These are phyloP conservation scores for Symbiotaphrina buchneri DNA, from an alignment of 495 filamentous ascomycete species.

Conservation along the genomic window DNA sequence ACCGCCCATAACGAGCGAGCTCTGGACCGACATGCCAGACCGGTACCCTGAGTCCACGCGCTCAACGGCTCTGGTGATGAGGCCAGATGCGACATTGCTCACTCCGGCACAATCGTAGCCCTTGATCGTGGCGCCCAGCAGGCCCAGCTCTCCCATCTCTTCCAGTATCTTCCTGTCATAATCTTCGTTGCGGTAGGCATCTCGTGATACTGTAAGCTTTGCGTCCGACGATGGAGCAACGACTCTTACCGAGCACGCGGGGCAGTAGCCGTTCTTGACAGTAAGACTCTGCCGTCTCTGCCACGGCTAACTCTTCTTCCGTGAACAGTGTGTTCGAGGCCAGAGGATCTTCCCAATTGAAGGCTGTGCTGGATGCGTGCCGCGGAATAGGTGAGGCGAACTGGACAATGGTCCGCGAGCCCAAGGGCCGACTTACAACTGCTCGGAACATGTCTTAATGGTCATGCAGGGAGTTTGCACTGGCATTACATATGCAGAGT, in stretches of 20 bases:
- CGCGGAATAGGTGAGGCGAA: too few species aligned
- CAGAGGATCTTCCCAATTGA: constrained; percentile 89
- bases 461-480: too few species aligned
- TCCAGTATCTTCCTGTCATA: constrained; percentile 74
- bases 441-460: too few species aligned
- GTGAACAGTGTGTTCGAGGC: constrained; percentile 49
- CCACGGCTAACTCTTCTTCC: constrained; percentile 74
- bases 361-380: constrained; percentile 34
- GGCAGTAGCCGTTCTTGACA: constrained; percentile 79
- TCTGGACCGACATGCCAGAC: constrained; percentile 91
- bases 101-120: constrained; percentile 92
- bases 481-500: too few species aligned
- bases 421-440: too few species aligned
- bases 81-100: constrained; percentile 69
- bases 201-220: constrained; percentile 28
- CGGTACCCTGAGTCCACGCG: constrained; percentile 90
- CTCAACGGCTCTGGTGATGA: constrained; percentile 93
- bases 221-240: too few species aligned
- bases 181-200: constrained; percentile 85
- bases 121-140: constrained; percentile 75
- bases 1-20: constrained; percentile 86
- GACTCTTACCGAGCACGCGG: constrained; percentile 66
- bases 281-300: constrained; percentile 74
- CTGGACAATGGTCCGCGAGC: too few species aligned
- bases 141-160: constrained; percentile 91